Base-by-base conservation (phyloP, 345 rosid species). In the Linum usitatissimum region DNA sequence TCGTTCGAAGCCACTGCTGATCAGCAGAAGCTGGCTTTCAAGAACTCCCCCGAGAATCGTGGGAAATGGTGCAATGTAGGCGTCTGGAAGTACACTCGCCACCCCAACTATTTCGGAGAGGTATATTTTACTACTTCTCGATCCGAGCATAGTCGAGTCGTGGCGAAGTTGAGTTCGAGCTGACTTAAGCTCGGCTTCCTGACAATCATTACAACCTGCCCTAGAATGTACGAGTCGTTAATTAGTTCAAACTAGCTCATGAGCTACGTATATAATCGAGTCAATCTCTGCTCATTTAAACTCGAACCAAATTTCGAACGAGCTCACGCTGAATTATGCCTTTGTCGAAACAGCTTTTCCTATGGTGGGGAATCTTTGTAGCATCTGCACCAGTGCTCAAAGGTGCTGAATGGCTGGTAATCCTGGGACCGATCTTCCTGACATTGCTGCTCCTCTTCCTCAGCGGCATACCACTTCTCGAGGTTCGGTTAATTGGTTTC, bases 21-120 rank as follows among this genome's bases (percentile, higher is more conserved):
- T 77, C 95, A 89, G 71, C 95, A 92, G 63, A 92, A 92, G 70
- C 81, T 92, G 61, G 23, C 63, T 31, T 92, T 92, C 77, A 92
- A 85, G 65, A 92, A 84, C 61, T 64, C 83, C 56, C 83, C 85
- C 15, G 95, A 85, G 70, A 89, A 87, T 66, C 78, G 89, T 79
- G 96, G 86, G 62, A 84, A 70, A 28, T 89, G 95, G 96, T 92
- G 96, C 71, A 76, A 86, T 55, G 71, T 76, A 69, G 98, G 98
- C 42, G 48, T 89, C 5, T 92, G 98, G 98, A 85, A 75, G 31
- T 84, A 80, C 69, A 71, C 95, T 59, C 93, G 96, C 54, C 98
- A 92, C 71, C 90, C 95, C 30, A 91, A 91, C 83, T 91, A 91
- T 77, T 86, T 91, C 30, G 97, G 97, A 60, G 97, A 91, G 94